Evolutionary conservation across 1,284 basidiomycete genomes (phyloP), one percentile per base, ranked within the genome.

Genomic region (Paramarasmius palmivorus): DNA sequence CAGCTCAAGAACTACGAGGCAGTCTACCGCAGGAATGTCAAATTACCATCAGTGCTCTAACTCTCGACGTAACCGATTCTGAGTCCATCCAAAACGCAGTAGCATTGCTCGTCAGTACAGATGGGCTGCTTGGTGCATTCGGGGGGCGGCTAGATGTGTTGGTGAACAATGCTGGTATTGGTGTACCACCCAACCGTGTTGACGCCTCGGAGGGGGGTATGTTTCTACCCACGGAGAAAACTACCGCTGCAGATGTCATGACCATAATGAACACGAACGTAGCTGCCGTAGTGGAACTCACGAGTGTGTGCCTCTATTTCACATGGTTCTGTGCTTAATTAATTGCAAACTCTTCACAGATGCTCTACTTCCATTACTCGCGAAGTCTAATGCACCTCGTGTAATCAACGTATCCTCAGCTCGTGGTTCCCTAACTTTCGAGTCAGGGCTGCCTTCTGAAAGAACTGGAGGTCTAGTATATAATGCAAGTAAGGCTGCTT

Each of bases 111-210:
- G 12, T 17, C 35, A 39, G 35, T 23, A 9, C 34, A 4, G n/a
- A 4, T 9, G 49, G 49, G 4, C 49, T 23, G n/a, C 49, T 50
- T 4, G 22, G 35, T 39, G 19, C 49, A 9, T 39, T 42, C n/a
- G 49, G 34, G 14, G 49, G 49, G 19, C 20, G 32, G 5, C 35
- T 50, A 12, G 49, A 50, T 29, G 49, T 50, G 12, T 23, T 50
- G 34, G 37, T 50, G 19, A 50, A 50, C n/a, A 50, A 50, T 26
- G 49, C 49, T 38, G 49, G 49, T 3, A 25, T 39, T 35, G 49
- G 49, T 39, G 49, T 29, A 20, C 49, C 49, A 20, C 49, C 49
- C 8, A 36, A 36, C 15, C 32, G 49, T 22, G 15, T 50, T n/a
- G 44, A 46, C 9, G 38, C n/a, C 7, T 14, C 22, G 9, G n/a